These are phyloP conservation scores for Yarrowia galli DNA, from an alignment of 1,139 yeast genomes.

Conservation along the genomic window DNA sequence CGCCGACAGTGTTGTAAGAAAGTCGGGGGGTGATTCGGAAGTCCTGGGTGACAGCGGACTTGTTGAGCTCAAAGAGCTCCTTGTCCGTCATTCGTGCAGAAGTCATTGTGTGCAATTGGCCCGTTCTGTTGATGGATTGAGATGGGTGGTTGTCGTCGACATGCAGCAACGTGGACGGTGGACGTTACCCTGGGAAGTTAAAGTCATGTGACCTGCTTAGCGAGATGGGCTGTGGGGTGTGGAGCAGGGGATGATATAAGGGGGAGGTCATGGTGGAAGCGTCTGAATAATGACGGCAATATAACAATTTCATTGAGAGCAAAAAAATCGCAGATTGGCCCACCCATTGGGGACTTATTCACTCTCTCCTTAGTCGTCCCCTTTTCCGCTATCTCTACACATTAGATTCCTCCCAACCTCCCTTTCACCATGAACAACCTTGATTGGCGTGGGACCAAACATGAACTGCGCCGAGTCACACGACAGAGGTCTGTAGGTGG, in stretches of 20 bases:
- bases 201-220: constrained; percentile 20
- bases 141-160: constrained; percentile 31
- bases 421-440: not conserved
- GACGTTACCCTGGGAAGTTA: constrained; percentile 37
- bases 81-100: constrained; percentile 38
- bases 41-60: constrained; percentile 89
- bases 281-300: not conserved
- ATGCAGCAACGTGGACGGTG: constrained; percentile 37
- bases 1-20: constrained; percentile 94
- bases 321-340: not conserved
- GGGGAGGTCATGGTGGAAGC: too few species aligned
- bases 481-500: not conserved
- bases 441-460: constrained; percentile 13
- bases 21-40: constrained; percentile 89
- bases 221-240: not conserved
- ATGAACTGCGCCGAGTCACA: not conserved
- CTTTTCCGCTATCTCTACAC: not conserved
- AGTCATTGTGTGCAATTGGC: constrained; percentile 37
- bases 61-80: constrained; percentile 70
- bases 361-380: not conserved
- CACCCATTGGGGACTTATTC: too few species aligned
- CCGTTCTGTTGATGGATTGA: constrained; percentile 12
- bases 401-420: constrained; percentile 8
- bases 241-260: too few species aligned
- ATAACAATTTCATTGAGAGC: too few species aligned